These are phyloP conservation scores for Ceratocystis cacaofunesta DNA, from an alignment of 2,329 filamentous ascomycete genomes.

Conservation along the genomic window DNA sequence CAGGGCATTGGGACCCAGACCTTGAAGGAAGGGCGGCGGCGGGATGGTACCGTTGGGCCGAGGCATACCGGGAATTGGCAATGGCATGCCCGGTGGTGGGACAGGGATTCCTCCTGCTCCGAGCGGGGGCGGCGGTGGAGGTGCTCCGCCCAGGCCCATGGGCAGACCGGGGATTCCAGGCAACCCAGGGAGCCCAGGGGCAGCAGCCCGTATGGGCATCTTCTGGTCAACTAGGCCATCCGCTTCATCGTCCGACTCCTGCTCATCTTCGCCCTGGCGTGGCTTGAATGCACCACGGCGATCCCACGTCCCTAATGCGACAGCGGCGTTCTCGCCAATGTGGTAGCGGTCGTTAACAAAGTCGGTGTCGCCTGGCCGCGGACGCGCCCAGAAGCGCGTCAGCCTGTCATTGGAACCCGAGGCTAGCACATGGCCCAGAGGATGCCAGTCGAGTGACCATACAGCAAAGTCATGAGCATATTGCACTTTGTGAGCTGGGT, in stretches of 20 bases:
- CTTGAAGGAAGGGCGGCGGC: conserved; percentile 40
- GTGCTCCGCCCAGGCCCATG: neutral
- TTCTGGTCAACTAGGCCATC: conserved; percentile 87
- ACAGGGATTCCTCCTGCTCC: conserved; percentile 3
- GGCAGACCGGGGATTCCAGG: conserved; percentile 21
- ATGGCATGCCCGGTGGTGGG: conserved; percentile 20
- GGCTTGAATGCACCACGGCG: conserved; percentile 62
- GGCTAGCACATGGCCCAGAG: conserved; percentile 83
- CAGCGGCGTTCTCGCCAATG: conserved; percentile 82
- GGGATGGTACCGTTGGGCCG: conserved; percentile 36
- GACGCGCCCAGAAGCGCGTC: conserved; percentile 90
- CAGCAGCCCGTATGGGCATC: conserved; percentile 43
- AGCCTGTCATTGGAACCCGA: conserved; percentile 94
- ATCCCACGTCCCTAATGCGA: conserved; percentile 88
- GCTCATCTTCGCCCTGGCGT: conserved; percentile 81
- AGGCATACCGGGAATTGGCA: conserved; percentile 28
- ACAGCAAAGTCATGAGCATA: conserved; percentile 90
- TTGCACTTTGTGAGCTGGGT: conserved; percentile 72
- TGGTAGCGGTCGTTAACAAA: conserved; percentile 86
- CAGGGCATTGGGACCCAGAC: conserved; percentile 33
- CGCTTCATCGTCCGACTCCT: conserved; percentile 82
- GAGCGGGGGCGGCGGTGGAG: neutral
- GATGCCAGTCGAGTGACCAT: conserved; percentile 97
- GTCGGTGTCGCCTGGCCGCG: conserved; percentile 72
- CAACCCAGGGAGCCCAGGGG: conserved; percentile 38